A percentile compares a stretch with the other conserved stretches of the same genome.
These are phyloP conservation scores for Tetrapisispora phaffii DNA, from an alignment of 805 yeast species.

Conservation along the genomic window DNA sequence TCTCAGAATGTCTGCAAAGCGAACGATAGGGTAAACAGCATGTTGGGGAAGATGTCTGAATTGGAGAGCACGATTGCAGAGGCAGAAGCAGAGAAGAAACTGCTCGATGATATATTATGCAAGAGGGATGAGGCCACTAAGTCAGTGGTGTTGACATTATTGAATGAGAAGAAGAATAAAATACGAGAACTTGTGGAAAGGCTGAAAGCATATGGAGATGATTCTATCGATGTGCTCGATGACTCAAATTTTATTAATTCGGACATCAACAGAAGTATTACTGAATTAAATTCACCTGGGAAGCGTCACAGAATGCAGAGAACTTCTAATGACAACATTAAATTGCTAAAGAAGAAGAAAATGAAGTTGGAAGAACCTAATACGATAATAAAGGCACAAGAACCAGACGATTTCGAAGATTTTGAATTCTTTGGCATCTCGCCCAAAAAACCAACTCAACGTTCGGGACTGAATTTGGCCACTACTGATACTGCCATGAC, in stretches of 20 bases:
- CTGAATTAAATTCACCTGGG: slow-evolving; percentile 20
- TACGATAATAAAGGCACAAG: neutral
- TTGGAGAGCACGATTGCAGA: slow-evolving; percentile 1
- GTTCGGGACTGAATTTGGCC: too few species aligned
- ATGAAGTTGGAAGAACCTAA: neutral
- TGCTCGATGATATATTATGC: slow-evolving; percentile 10
- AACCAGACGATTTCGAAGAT: slow-evolving; percentile 12
- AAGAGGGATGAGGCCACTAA: slow-evolving; percentile 19
- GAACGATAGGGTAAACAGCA: slow-evolving; percentile 9
- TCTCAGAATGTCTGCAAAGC: slow-evolving; percentile 8
- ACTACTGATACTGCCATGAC: too few species aligned
- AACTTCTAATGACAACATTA: neutral
- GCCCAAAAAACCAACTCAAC: neutral
- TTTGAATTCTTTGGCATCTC: slow-evolving; percentile 19
- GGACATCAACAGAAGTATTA: slow-evolving; percentile 12
- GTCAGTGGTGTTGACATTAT: slow-evolving; percentile 12
- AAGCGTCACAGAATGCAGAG: slow-evolving; percentile 9
- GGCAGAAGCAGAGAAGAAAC: slow-evolving; percentile 6
- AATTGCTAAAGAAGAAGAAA: neutral
- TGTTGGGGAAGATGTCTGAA: neutral
- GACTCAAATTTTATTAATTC: slow-evolving; percentile 16
- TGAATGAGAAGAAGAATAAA: slow-evolving; percentile 23
- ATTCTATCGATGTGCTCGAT: neutral
- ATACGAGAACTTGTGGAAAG: slow-evolving; percentile 11
- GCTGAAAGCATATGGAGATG: slow-evolving; percentile 4